Percentiles rank a stretch among this genome's conserved stretches.
Evolutionary conservation across 2,329 filamentous ascomycete species (phyloP).

Genomic region (Bipolaris sorokiniana): DNA sequence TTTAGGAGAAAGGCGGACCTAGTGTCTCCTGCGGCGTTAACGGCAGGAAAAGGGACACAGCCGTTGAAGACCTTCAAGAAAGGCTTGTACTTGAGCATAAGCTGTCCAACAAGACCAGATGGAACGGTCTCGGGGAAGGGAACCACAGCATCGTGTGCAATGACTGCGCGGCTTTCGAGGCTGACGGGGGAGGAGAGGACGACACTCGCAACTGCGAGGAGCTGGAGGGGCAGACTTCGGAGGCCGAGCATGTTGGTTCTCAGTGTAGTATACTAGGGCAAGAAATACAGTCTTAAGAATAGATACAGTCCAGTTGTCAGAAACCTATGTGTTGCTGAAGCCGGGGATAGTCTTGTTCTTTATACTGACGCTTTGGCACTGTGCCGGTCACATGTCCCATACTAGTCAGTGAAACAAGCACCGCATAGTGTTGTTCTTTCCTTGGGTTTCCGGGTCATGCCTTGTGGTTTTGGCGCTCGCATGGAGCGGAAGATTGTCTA

Average conservation of each 20-base stretch:
- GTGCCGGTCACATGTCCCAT: neutral
- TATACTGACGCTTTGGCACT: constrained; percentile 1
- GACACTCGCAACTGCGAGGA: constrained; percentile 28
- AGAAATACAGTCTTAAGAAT: neutral
- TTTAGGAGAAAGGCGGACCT: constrained; percentile 51
- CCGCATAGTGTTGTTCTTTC: neutral
- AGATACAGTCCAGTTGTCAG: neutral
- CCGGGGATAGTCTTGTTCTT: neutral
- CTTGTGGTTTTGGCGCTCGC: constrained; percentile 11
- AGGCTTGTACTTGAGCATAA: constrained; percentile 64
- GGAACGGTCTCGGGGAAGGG: constrained; percentile 63
- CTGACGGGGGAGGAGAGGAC: constrained; percentile 33
- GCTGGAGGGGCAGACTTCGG: constrained; percentile 29
- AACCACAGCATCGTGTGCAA: constrained; percentile 57
- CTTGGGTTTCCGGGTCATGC: constrained; percentile 3
- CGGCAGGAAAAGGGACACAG: constrained; percentile 68
- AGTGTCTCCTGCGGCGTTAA: constrained; percentile 64
- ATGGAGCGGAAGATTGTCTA: neutral
- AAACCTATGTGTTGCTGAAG: neutral
- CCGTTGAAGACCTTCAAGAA: constrained; percentile 62
- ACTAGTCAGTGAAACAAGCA: neutral
- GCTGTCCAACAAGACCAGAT: constrained; percentile 51
- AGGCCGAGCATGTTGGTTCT: constrained; percentile 32
- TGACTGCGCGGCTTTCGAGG: constrained; percentile 51
- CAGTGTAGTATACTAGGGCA: neutral